Base-by-base conservation (phyloP, 1,284 basidiomycete genomes). In the Cutaneotrichosporon sp. region DNA sequence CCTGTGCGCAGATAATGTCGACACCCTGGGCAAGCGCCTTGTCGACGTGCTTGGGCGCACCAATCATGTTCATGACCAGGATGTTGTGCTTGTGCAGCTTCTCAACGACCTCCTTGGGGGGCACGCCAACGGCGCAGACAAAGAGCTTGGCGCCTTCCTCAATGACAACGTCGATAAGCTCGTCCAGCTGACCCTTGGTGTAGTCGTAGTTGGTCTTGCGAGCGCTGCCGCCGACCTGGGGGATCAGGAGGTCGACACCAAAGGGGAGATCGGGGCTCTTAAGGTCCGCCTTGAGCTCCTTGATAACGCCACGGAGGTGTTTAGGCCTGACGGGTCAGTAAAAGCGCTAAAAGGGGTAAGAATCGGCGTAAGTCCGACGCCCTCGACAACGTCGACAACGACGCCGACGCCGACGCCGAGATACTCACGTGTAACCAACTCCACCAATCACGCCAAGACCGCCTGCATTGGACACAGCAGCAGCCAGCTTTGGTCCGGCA, bases 381-480 rank as follows among this genome's bases (percentile, higher is more conserved):
- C 21, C 4, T 30, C 26, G 26, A 30, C 26, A 10, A 30, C 26
- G 26, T 30, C 26, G 26, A 30, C 7, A 30, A 30, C 7, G 26
- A 30, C 26, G 26, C 26, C 26, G 12, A 4, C 18, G 12, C 39
- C 9, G 39, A 8, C 12, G 18, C n/a, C n/a, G n/a, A n/a, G n/a
- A n/a, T 37, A 61, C 56, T 84, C 78, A 85, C 33, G 87, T 88
- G 66, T 86, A 87, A 1, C 87, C 86, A 34, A 88, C 47, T 20
- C 90, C 89, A 46, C 90, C 90, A 59, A 93, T 88, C 51, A 91
- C 88, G 56, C 90, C 90, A 33, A 92, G 68, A 46, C 90, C 90
- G 41, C 87, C 87, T 42, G 88, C 88, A 64, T 91, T 92, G 5
- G 74, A 70, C 2, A 74, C 73, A 33, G 88, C 90, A 42, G 90